Conservation (phyloP, 2,329 filamentous ascomycete genomes). For the Sporothrix variecibatus region DNA sequence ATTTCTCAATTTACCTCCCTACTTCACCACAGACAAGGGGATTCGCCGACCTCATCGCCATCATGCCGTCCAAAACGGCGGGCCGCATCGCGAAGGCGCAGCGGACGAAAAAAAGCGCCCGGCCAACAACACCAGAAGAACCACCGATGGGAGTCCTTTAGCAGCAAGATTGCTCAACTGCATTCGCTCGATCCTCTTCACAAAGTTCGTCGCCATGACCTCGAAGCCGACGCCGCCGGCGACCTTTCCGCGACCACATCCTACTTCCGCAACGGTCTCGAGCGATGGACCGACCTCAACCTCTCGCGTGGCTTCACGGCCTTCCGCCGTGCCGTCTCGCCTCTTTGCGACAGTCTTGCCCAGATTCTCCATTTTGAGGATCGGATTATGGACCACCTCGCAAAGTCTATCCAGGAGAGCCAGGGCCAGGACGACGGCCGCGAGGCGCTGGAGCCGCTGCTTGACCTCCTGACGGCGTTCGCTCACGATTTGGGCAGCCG, state of each 20-base stretch:
- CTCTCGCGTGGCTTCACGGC: slow-evolving; percentile 76
- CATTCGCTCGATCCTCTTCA: slow-evolving; percentile 89
- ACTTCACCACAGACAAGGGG: not conserved
- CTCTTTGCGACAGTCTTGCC: slow-evolving; percentile 84
- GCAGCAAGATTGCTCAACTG: slow-evolving; percentile 83
- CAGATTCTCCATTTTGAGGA: slow-evolving; percentile 91
- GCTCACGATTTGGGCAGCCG: slow-evolving; percentile 86
- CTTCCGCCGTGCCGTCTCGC: slow-evolving; percentile 74
- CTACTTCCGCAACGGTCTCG: slow-evolving; percentile 78
- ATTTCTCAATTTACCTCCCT: not conserved
- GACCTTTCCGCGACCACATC: slow-evolving; percentile 77
- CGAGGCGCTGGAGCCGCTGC: slow-evolving; percentile 78
- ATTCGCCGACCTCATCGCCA: slow-evolving; percentile 34
- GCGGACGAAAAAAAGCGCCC: slow-evolving; percentile 62
- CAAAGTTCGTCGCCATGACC: slow-evolving; percentile 79
- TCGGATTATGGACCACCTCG: slow-evolving; percentile 76
- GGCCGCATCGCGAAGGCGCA: slow-evolving; percentile 69
- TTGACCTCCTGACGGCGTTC: slow-evolving; percentile 87
- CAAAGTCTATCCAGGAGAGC: slow-evolving; percentile 70
- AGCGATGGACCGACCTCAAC: slow-evolving; percentile 91
- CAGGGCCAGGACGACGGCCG: slow-evolving; percentile 56
- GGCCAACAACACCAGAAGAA: slow-evolving; percentile 66
- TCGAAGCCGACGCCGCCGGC: slow-evolving; percentile 63
- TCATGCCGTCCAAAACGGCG: slow-evolving; percentile 63
- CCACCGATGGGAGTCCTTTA: slow-evolving; percentile 90